Percentiles rank a stretch among this genome's conserved stretches.
These are phyloP conservation scores for Austroboletus eburneus DNA, from an alignment of 768 basidiomycete species.

Conservation along the genomic window DNA sequence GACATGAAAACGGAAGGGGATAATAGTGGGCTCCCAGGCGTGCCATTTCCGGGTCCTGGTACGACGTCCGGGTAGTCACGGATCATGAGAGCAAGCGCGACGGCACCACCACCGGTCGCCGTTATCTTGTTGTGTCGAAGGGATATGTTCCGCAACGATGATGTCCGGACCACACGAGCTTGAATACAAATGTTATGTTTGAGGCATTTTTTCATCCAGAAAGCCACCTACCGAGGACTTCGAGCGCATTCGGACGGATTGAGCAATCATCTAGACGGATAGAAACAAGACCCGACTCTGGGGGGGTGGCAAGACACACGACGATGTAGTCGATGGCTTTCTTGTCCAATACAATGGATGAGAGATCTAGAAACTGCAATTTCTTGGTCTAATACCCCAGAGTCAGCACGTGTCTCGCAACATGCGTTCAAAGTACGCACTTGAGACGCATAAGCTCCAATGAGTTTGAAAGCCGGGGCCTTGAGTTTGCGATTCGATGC, in stretches of 20 bases:
- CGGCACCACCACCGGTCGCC: conserved; percentile 81
- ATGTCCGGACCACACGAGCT: conserved; percentile 83
- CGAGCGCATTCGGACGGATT: conserved; percentile 68
- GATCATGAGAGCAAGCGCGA: conserved; percentile 93
- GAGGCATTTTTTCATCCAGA: neutral
- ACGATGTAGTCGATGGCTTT: conserved; percentile 80
- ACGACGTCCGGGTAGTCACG: conserved; percentile 89
- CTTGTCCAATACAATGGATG: conserved; percentile 81
- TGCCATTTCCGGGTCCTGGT: conserved; percentile 17
- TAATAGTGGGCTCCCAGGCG: conserved; percentile 4
- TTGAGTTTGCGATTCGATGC: conserved; percentile 85
- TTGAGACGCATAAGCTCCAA: conserved; percentile 78
- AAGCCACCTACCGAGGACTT: conserved; percentile 64
- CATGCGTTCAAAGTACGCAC: conserved; percentile 32
- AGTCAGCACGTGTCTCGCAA: neutral
- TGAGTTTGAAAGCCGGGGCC: conserved; percentile 65
- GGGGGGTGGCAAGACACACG: conserved; percentile 48
- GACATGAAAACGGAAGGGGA: conserved; percentile 25
- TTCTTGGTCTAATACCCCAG: conserved; percentile 52
- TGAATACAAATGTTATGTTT: neutral
- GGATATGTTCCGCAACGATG: conserved; percentile 83
- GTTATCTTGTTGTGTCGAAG: conserved; percentile 85
- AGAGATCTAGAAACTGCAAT: conserved; percentile 86
- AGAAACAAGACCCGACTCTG: conserved; percentile 54
- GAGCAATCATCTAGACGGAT: conserved; percentile 87